phyloP scores from a whole-genome alignment of 495 filamentous ascomycete genomes.

The Podospora pseudoanserina region DNA sequence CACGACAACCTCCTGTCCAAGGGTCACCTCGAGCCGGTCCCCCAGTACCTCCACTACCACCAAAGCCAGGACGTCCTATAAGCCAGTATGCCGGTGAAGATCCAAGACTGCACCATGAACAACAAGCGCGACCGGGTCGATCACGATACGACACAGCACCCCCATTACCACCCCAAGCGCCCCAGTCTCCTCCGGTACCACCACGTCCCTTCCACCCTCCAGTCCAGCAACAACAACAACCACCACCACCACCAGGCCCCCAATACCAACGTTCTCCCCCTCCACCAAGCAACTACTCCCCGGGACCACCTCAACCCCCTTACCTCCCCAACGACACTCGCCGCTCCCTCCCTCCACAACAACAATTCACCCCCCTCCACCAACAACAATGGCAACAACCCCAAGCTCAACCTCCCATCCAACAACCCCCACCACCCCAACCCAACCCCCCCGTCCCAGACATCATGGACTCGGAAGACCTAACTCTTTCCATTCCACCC shows the following conservation, averaged over 20 bases:
- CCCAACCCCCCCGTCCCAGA: conserved; percentile 58
- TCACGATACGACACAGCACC: conserved; percentile 45
- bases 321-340: background rate
- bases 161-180: conserved; percentile 36
- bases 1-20: conserved; percentile 23
- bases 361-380: background rate
- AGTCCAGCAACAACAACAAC: conserved; percentile 13
- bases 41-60: conserved; percentile 38
- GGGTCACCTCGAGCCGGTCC: conserved; percentile 21
- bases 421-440: conserved; percentile 25
- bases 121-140: conserved; percentile 26
- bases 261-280: conserved; percentile 38
- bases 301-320: background rate
- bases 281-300: conserved; percentile 11
- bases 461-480: conserved; percentile 58
- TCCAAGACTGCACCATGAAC: conserved; percentile 21
- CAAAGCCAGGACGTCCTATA: conserved; percentile 27
- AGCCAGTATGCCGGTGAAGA: conserved; percentile 27
- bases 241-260: conserved; percentile 6
- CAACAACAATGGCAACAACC: background rate
- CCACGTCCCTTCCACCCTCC: conserved; percentile 5
- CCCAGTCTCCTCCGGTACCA: conserved; percentile 15
- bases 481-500: conserved; percentile 63
- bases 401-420: background rate
- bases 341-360: background rate